phyloP scores from a whole-genome alignment of 148 eudicot species.

The Rhododendron williamsianum region DNA sequence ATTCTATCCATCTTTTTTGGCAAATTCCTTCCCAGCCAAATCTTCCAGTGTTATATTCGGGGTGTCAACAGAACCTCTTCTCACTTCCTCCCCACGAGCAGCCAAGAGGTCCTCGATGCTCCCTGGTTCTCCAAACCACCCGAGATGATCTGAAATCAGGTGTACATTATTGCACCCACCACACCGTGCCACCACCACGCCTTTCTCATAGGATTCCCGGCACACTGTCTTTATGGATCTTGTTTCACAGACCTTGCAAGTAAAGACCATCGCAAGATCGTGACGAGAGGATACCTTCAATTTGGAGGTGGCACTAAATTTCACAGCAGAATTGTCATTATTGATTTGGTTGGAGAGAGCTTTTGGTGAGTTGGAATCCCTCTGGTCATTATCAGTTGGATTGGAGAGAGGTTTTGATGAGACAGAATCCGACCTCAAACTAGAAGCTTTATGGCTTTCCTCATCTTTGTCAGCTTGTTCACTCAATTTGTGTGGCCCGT shows the following conservation, averaged over 20 bases:
- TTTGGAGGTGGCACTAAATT: constrained; percentile 29
- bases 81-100: constrained; percentile 73
- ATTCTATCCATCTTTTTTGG: constrained; percentile 6
- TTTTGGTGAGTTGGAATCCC: constrained; percentile 7
- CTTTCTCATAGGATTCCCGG: constrained; percentile 81
- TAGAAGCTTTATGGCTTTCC: constrained; percentile 19
- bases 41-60: constrained; percentile 75
- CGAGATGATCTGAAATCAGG: constrained; percentile 72
- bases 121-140: constrained; percentile 80
- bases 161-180: constrained; percentile 80
- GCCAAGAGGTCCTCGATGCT: constrained; percentile 73
- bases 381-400: neutral
- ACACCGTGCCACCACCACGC: constrained; percentile 83
- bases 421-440: constrained; percentile 7
- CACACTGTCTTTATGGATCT: constrained; percentile 72
- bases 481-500: no score
- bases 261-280: constrained; percentile 78
- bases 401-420: constrained; percentile 16
- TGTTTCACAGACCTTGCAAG: constrained; percentile 82
- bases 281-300: constrained; percentile 66
- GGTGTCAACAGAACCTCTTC: constrained; percentile 59
- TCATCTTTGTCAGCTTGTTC: constrained; percentile 15
- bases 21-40: constrained; percentile 58
- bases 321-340: constrained; percentile 19
- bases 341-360: constrained; percentile 13